Evolutionary conservation across 2,329 filamentous ascomycete species (phyloP).

Genomic region (Fusarium sp.): DNA sequence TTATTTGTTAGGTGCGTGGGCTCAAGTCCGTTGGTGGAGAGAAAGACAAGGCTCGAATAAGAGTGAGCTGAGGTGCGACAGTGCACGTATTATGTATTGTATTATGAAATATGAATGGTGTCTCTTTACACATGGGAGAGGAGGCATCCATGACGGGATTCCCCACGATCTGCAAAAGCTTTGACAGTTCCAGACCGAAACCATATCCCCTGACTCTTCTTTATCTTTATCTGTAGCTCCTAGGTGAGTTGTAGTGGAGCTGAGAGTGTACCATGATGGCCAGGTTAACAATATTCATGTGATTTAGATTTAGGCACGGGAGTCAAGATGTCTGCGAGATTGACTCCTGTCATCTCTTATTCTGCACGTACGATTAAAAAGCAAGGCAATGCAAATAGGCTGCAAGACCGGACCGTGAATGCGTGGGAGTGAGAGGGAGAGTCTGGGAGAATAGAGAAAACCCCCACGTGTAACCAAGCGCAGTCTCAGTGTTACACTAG

Average conservation of each 20-base stretch:
- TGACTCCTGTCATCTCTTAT: not conserved
- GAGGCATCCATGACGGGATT: conserved; percentile 25
- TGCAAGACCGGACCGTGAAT: not conserved
- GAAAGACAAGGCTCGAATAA: not conserved
- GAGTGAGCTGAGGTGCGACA: not conserved
- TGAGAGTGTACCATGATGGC: not conserved
- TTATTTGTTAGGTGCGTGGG: conserved; percentile 28
- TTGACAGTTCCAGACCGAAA: conserved; percentile 22
- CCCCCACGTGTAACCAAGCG: not conserved
- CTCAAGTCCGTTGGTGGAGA: conserved; percentile 15
- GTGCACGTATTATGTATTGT: not conserved
- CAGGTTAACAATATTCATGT: not conserved
- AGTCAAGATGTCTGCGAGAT: conserved; percentile 8
- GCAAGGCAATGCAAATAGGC: not conserved
- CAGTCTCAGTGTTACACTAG: conserved; percentile 10
- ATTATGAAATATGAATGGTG: not conserved
- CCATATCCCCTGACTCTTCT: not conserved
- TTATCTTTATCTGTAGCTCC: conserved; percentile 11
- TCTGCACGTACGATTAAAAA: not conserved
- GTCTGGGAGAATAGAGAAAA: not conserved
- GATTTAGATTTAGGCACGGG: not conserved
- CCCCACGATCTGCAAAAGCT: conserved; percentile 41
- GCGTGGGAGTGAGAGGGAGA: not conserved
- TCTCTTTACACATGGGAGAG: not conserved
- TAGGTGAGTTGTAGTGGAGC: conserved; percentile 1